A percentile compares a stretch with the other conserved stretches of the same genome.
phyloP scores from a whole-genome alignment of 2,329 filamentous ascomycete species.

The Diaporthe citrichinensis region DNA sequence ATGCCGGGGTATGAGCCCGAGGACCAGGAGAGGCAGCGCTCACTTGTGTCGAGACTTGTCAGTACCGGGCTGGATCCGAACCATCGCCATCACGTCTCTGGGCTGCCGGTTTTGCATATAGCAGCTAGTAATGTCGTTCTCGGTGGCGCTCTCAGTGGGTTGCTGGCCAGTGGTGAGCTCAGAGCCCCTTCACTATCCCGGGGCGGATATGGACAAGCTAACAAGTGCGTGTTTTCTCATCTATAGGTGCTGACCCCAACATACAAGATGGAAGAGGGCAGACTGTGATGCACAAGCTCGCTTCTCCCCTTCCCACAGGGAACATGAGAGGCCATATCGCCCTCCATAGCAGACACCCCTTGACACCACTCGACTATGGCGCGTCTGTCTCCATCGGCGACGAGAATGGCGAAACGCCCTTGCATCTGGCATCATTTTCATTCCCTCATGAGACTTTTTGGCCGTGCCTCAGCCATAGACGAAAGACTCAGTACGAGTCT shows the following conservation, averaged over 20 bases:
- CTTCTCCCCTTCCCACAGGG: not conserved
- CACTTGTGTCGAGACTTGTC: not conserved
- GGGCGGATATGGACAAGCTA: not conserved
- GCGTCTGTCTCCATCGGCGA: conserved; percentile 2
- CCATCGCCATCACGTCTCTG: not conserved
- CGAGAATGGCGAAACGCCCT: not conserved
- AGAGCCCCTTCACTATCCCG: not conserved
- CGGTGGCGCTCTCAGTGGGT: not conserved
- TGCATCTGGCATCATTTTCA: not conserved
- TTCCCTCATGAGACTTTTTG: not conserved
- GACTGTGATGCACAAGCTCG: conserved; percentile 1
- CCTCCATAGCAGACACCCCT: not conserved
- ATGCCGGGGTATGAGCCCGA: not conserved
- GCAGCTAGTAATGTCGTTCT: not conserved
- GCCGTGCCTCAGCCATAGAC: not conserved
- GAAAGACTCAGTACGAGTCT: not conserved
- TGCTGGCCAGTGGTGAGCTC: conserved; percentile 2
- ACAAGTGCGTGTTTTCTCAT: not conserved
- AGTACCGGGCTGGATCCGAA: not conserved
- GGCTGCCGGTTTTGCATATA: not conserved
- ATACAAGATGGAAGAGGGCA: not conserved
- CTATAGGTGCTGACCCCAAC: not conserved
- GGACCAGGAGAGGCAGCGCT: conserved; percentile 8
- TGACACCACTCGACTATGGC: not conserved
- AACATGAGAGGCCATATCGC: not conserved